Evolutionary conservation across 1,139 yeast species (phyloP).

Genomic region (Blastobotrys capitulatus): DNA sequence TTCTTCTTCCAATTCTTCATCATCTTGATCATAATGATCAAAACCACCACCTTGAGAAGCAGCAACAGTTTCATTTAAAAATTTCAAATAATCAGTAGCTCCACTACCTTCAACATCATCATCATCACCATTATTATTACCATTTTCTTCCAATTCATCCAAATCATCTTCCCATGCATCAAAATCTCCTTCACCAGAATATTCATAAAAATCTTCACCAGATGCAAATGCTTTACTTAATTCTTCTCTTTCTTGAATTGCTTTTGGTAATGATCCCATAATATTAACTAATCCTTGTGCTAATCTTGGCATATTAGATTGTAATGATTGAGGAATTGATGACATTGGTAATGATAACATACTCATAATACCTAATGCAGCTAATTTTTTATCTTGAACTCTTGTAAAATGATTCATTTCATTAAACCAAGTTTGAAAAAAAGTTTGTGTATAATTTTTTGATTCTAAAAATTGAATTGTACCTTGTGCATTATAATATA

Average conservation of each 20-base stretch:
- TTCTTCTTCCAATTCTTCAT: conserved; percentile 68
- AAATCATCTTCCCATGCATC: conserved; percentile 37
- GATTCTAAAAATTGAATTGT: conserved; percentile 53
- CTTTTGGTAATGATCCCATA: conserved; percentile 60
- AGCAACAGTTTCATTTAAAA: conserved; percentile 25
- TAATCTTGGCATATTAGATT: conserved; percentile 35
- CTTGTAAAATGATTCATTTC: conserved; percentile 54
- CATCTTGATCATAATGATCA: conserved; percentile 38
- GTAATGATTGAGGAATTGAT: conserved; percentile 34
- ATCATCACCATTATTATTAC: conserved; percentile 38
- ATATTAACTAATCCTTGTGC: conserved; percentile 46
- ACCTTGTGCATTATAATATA: conserved; percentile 55
- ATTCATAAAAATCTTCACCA: conserved; percentile 30
- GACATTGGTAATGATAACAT: conserved; percentile 39
- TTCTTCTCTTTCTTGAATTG: conserved; percentile 60
- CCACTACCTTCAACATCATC: conserved; percentile 29
- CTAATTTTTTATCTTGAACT: conserved; percentile 76
- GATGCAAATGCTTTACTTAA: conserved; percentile 50
- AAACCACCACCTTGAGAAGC: conserved; percentile 18
- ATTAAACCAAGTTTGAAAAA: conserved; percentile 67
- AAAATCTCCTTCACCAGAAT: conserved; percentile 33
- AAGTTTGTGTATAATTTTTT: conserved; percentile 41
- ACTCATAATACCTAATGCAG: conserved; percentile 59
- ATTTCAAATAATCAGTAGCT: conserved; percentile 34
- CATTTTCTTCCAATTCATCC: conserved; percentile 38